Base-by-base conservation (phyloP, 768 basidiomycete genomes). In the Gymnopilus junonius region DNA sequence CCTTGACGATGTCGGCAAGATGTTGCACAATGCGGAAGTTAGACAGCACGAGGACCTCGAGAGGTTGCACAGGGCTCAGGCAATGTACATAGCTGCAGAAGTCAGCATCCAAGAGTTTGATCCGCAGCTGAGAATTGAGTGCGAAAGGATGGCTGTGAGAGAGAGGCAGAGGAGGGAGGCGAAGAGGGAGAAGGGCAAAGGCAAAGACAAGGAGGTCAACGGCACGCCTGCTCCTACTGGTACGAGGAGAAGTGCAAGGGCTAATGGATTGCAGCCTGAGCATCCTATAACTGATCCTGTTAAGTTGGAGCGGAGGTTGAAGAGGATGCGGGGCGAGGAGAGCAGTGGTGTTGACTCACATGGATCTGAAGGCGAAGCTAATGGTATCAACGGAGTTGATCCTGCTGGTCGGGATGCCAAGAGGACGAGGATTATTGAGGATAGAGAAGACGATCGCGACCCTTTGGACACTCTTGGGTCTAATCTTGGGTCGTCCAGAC, bases 31-130 rank as follows among this genome's bases (percentile, higher is more conserved):
- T 59, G 87, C 90, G 0, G 75, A 82, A 23, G 79, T 86, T 17
- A 82, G 86, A 21, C 71, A 80, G 23, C 58, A 81, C 54, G 82
- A 88, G 68, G 94, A 98, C 72, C 72, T 77, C 15, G 97, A 98
- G 7, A 82, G 93, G 42, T 74, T 93, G 43, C 85, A 86, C 70
- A 91, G 90, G 65, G 93, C 97, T 0, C 91, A 94, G 64, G 90
- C 93, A 39, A 94, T 99, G 94, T 86, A 89, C 65, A 94, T 88
- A 23, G 91, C 93, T 17, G 83, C 93, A 1, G 83, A 97, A 71
- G 90, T 96, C 66, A 90, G 92, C 79, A 86, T 94, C 59, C 87
- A 92, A 68, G 92, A 93, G 70, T 94, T 95, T 68, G 95, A 97
- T 70, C 82, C 84, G 0, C 82, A 85, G 56, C 91, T 97, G 73